Conservation (phyloP, 2,329 filamentous ascomycete genomes). For the Penicillium freii region DNA sequence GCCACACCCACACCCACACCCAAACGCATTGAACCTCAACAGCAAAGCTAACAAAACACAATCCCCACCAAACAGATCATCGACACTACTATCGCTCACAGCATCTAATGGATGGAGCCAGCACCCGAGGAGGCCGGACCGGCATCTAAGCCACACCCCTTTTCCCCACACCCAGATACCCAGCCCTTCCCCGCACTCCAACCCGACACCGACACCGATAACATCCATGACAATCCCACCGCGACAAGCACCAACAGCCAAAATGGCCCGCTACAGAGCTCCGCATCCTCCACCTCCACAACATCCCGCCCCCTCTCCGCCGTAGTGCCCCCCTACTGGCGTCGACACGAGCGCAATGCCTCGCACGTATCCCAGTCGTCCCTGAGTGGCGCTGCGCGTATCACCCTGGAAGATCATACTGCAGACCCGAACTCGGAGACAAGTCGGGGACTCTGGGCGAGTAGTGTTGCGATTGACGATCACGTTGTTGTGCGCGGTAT, state of each 20-base stretch:
- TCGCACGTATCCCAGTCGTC: constrained; percentile 44
- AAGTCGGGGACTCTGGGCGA: constrained; percentile 61
- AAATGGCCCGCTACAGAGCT: constrained; percentile 15
- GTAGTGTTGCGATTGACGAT: constrained; percentile 60
- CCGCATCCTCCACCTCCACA: constrained; percentile 13
- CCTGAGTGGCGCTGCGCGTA: constrained; percentile 45
- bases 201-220: background rate
- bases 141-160: constrained; percentile 30
- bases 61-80: background rate
- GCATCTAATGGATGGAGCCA: constrained; percentile 44
- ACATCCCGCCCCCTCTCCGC: constrained; percentile 27
- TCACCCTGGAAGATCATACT: constrained; percentile 64
- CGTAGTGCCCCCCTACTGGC: constrained; percentile 48
- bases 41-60: background rate
- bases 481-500: constrained; percentile 61
- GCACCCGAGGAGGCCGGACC: constrained; percentile 39
- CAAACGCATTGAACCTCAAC: background rate
- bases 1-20: background rate
- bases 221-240: background rate
- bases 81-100: constrained; percentile 1
- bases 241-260: background rate
- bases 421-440: constrained; percentile 56
- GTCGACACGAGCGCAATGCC: constrained; percentile 39
- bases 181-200: constrained; percentile 7
- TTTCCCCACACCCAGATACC: constrained; percentile 14